Conservation (phyloP, 2,329 filamentous ascomycete species). For the Xylariaceae sp. region DNA sequence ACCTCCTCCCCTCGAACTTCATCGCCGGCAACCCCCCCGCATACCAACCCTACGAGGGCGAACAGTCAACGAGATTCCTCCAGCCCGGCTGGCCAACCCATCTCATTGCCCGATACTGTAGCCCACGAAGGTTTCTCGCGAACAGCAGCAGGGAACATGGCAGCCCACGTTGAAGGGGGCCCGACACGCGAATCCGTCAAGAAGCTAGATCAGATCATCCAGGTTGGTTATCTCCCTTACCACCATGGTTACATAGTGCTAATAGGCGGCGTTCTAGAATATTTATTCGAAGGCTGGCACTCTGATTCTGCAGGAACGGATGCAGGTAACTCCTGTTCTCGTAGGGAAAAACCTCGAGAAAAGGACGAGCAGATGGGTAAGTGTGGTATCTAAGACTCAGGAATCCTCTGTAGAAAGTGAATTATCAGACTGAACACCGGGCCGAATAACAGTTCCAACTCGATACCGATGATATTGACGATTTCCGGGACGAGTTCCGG, state of each 20-base stretch:
- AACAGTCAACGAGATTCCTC: constrained; percentile 68
- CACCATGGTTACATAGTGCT: not conserved
- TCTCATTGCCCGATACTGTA: constrained; percentile 42
- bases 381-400: constrained; percentile 4
- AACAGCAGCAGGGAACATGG: constrained; percentile 41
- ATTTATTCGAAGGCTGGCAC: constrained; percentile 86
- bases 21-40: constrained; percentile 67
- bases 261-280: constrained; percentile 54
- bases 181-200: constrained; percentile 64
- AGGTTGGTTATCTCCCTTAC: constrained; percentile 53
- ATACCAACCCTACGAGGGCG: constrained; percentile 66
- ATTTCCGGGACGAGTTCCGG: constrained; percentile 74
- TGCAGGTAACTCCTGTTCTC: constrained; percentile 50
- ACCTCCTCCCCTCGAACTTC: constrained; percentile 68
- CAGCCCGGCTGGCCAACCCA: constrained; percentile 38
- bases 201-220: constrained; percentile 90
- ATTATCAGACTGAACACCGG: constrained; percentile 11
- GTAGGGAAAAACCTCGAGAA: constrained; percentile 31
- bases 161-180: constrained; percentile 40
- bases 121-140: constrained; percentile 38
- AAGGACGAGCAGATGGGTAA: constrained; percentile 34
- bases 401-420: not conserved
- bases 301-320: constrained; percentile 75
- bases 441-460: constrained; percentile 72
- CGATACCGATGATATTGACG: constrained; percentile 87